Evolutionary conservation across 768 basidiomycete genomes (phyloP).

Genomic region (Auricularia auricula-judae): DNA sequence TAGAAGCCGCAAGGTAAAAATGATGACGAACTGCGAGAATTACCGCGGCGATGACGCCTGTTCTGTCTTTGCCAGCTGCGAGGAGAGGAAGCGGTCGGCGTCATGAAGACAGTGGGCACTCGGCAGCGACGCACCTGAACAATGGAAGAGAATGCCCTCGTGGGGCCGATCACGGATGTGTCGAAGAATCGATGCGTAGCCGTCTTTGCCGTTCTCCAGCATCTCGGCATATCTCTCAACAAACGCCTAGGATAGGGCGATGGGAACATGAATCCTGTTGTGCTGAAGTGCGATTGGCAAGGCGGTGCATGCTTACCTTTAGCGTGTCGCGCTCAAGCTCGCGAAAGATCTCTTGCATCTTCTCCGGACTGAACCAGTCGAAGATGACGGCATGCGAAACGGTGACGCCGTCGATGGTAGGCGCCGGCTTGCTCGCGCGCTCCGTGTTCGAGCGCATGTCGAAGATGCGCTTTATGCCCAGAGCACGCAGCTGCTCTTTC

Average conservation of each 20-base stretch:
- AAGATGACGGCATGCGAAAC: slow-evolving; percentile 3
- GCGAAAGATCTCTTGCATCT: not conserved
- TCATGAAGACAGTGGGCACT: not conserved
- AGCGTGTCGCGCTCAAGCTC: not conserved
- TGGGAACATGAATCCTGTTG: not conserved
- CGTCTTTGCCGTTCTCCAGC: slow-evolving; percentile 54
- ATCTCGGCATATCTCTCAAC: slow-evolving; percentile 76
- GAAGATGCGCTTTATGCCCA: slow-evolving; percentile 59
- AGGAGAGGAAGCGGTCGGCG: not conserved
- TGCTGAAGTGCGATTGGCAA: too few species aligned
- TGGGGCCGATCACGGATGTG: slow-evolving; percentile 63
- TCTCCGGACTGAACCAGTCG: not conserved
- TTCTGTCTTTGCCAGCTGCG: slow-evolving; percentile 71
- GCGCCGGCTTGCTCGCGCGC: slow-evolving; percentile 53
- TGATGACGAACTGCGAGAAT: slow-evolving; percentile 44
- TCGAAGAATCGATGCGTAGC: slow-evolving; percentile 61
- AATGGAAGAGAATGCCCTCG: slow-evolving; percentile 61
- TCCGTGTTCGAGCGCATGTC: slow-evolving; percentile 76
- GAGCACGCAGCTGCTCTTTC: slow-evolving; percentile 38
- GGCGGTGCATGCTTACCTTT: not conserved
- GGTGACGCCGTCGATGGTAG: slow-evolving; percentile 51
- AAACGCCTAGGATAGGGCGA: slow-evolving; percentile 48
- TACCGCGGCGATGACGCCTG: slow-evolving; percentile 65
- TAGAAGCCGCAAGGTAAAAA: too few species aligned
- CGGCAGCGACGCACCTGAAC: slow-evolving; percentile 39